Evolutionary conservation across 345 rosid genomes (phyloP).

Genomic region (Eucalyptus pauciflora): DNA sequence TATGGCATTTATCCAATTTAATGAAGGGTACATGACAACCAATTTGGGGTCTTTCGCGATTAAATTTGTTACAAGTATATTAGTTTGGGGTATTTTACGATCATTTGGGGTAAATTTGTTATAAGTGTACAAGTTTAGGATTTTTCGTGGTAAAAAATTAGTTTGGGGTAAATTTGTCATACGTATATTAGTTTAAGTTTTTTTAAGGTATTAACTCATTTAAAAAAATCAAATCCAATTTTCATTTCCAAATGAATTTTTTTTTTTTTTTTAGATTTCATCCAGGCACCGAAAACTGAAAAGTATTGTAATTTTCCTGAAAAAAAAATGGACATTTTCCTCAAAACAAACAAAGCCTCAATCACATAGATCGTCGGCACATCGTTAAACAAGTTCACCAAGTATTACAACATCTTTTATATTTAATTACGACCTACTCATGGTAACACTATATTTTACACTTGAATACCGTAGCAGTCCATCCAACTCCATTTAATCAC

Average conservation of each 20-base stretch:
- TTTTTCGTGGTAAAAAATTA: no score
- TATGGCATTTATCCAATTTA: no score
- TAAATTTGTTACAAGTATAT: no score
- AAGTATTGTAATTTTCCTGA: neutral
- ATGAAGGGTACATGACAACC: no score
- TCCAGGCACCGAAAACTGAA: accelerated
- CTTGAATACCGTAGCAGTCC: neutral
- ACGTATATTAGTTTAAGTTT: no score
- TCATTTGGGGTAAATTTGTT: no score
- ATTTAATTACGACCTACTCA: neutral
- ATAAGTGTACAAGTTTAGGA: no score
- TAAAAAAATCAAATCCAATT: neutral
- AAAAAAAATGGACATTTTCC: no score
- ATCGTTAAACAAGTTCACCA: neutral
- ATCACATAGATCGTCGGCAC: neutral
- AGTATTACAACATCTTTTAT: neutral
- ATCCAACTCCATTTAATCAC: neutral
- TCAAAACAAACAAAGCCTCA: neutral
- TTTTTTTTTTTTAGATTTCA: neutral
- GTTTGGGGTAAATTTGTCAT: no score
- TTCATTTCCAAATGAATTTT: neutral
- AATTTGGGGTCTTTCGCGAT: no score
- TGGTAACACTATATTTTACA: neutral
- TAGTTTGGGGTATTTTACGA: no score
- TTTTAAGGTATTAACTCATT: no score